Conservation (phyloP, 2,329 filamentous ascomycete genomes). For the Colletotrichum kahawae region DNA sequence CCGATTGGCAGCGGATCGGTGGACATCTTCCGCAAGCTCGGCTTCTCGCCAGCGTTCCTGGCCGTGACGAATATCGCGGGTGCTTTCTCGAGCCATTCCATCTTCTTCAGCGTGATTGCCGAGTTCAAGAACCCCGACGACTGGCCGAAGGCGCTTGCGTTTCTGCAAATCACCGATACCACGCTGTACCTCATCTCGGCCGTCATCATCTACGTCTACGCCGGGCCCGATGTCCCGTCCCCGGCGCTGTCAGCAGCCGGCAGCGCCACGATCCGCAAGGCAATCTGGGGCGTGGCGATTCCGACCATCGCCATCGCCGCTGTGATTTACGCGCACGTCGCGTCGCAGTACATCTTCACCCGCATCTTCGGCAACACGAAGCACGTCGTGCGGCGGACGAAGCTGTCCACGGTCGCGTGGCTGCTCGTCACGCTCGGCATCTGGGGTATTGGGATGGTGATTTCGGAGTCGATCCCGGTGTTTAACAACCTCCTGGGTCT, state of each 20-base stretch:
- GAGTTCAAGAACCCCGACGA: conserved; percentile 67
- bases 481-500: conserved; percentile 71
- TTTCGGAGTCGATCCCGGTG: conserved; percentile 72
- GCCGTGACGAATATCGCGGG: conserved; percentile 70
- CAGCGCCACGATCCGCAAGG: conserved; percentile 57
- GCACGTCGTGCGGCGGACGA: conserved; percentile 55
- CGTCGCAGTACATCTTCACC: conserved; percentile 69
- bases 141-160: conserved; percentile 53
- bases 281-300: conserved; percentile 71
- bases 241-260: conserved; percentile 70
- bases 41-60: conserved; percentile 57
- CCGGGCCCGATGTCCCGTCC: conserved; percentile 63
- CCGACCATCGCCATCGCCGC: conserved; percentile 75
- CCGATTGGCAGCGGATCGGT: conserved; percentile 40
- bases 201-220: conserved; percentile 71
- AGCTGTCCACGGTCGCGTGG: conserved; percentile 61
- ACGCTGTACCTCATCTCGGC: conserved; percentile 68
- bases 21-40: conserved; percentile 39
- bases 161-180: conserved; percentile 64
- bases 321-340: conserved; percentile 72
- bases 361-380: conserved; percentile 66
- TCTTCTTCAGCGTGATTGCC: conserved; percentile 70
- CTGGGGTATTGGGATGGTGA: conserved; percentile 69
- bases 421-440: conserved; percentile 55
- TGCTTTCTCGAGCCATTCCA: conserved; percentile 68